Percentiles rank a stretch among this genome's conserved stretches.
Evolutionary conservation across 345 rosid genomes (phyloP).

Genomic region (Heritiera littoralis): DNA sequence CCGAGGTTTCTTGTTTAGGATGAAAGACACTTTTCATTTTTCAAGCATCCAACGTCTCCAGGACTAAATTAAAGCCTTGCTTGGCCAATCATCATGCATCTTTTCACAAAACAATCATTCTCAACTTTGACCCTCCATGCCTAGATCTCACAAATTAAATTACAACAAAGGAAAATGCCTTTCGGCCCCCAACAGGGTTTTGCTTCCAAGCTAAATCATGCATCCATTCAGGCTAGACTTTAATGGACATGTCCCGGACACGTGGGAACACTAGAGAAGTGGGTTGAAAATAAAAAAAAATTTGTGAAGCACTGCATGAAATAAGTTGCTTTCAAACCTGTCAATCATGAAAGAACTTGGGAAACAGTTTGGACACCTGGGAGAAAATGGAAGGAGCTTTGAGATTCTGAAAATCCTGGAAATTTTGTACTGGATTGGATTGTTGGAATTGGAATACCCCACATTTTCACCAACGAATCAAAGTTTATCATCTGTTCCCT

Average conservation of each 20-base stretch:
- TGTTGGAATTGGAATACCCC: no score
- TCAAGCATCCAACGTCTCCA: neutral
- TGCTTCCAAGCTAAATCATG: slow-evolving; percentile 6
- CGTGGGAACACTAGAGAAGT: neutral
- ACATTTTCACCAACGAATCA: no score
- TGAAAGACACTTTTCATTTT: neutral
- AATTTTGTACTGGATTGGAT: neutral
- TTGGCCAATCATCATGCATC: neutral
- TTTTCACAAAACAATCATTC: neutral
- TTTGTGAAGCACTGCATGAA: neutral
- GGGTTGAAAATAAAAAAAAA: neutral
- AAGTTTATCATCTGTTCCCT: no score
- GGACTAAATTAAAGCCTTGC: neutral
- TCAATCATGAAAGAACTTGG: neutral
- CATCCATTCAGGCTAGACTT: neutral
- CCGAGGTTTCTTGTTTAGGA: neutral
- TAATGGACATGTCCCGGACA: slow-evolving; percentile 11
- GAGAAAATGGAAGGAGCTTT: neutral
- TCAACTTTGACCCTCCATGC: no score
- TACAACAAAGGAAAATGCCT: no score
- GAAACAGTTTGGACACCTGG: slow-evolving; percentile 11
- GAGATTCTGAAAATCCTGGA: neutral
- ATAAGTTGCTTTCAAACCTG: neutral
- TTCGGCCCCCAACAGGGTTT: neutral
- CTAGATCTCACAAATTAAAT: no score